Percentiles rank a stretch among this genome's conserved stretches.
phyloP scores from a whole-genome alignment of 208 protist genomes.

The Leishmania major region DNA sequence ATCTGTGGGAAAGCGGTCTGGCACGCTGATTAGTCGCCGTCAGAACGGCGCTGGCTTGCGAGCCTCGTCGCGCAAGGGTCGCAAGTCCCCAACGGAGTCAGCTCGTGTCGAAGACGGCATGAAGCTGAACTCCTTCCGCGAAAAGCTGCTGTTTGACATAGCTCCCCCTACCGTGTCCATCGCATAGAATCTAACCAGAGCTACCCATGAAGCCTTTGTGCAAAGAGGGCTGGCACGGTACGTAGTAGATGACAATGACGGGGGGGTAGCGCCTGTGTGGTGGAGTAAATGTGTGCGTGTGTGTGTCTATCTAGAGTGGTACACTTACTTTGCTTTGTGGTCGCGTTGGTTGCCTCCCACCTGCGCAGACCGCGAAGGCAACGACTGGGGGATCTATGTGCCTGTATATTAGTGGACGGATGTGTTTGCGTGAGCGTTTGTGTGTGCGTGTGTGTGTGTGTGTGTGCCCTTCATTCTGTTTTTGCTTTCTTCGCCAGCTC shows the following conservation, averaged over 20 bases:
- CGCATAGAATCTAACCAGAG: background rate
- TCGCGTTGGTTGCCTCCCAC: background rate
- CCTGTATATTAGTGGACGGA: background rate
- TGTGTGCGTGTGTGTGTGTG: background rate
- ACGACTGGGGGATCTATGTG: background rate
- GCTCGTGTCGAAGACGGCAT: background rate
- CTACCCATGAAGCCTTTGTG: background rate
- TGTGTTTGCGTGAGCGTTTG: background rate
- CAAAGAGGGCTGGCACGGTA: background rate
- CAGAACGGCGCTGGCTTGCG: conserved; percentile 1
- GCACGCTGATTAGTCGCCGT: conserved; percentile 6
- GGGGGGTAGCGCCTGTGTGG: background rate
- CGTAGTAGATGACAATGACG: background rate
- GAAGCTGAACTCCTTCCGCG: conserved; percentile 36
- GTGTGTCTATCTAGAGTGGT: background rate
- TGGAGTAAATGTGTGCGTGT: background rate
- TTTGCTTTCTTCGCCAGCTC: background rate
- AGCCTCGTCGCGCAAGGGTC: conserved; percentile 15
- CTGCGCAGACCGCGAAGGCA: background rate
- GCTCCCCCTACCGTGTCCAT: conserved; percentile 20
- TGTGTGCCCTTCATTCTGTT: background rate
- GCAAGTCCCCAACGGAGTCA: conserved; percentile 12
- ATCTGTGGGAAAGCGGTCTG: conserved; percentile 1
- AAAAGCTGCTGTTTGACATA: conserved; percentile 40
- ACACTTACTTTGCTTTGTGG: background rate